Percentiles rank a stretch among this genome's conserved stretches.
phyloP scores from a whole-genome alignment of 352 stramenopile species.

The Phytophthora rubi region DNA sequence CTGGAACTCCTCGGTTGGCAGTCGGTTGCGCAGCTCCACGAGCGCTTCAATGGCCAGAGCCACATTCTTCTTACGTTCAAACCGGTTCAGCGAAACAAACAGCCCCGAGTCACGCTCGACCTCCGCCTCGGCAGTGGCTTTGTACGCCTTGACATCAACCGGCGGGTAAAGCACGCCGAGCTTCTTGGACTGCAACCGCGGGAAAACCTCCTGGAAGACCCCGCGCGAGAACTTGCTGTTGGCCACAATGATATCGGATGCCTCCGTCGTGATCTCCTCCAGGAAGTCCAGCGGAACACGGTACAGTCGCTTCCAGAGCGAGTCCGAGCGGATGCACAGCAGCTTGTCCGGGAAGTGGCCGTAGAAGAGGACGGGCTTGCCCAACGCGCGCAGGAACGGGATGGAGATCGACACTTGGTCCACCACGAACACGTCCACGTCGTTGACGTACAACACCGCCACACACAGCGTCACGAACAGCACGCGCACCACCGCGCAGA shows the following conservation, averaged over 20 bases:
- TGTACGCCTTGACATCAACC: slow-evolving; percentile 87
- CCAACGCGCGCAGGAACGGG: slow-evolving; percentile 72
- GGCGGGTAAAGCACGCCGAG: slow-evolving; percentile 95
- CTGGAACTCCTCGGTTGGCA: slow-evolving; percentile 50
- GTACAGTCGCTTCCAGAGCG: slow-evolving; percentile 88
- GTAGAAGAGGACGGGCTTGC: slow-evolving; percentile 96
- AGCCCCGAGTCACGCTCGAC: slow-evolving; percentile 51
- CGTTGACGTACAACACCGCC: slow-evolving; percentile 40
- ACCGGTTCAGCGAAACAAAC: slow-evolving; percentile 98
- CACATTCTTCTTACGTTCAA: slow-evolving; percentile 99
- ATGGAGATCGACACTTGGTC: slow-evolving; percentile 86
- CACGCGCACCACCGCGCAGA: slow-evolving; percentile 94
- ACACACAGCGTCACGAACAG: slow-evolving; percentile 91
- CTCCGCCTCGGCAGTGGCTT: slow-evolving; percentile 33
- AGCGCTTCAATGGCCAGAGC: slow-evolving; percentile 88
- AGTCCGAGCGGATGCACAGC: slow-evolving; percentile 74
- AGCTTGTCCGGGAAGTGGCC: slow-evolving; percentile 99
- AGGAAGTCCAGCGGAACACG: slow-evolving; percentile 91
- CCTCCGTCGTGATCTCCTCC: slow-evolving; percentile 93
- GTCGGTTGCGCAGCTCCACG: slow-evolving; percentile 51
- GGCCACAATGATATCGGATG: slow-evolving; percentile 95
- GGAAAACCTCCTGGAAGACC: slow-evolving; percentile 92
- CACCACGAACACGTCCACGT: slow-evolving; percentile 81
- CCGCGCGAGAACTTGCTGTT: slow-evolving; percentile 97
- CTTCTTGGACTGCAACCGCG: slow-evolving; percentile 55